A percentile compares a stretch with the other conserved stretches of the same genome.
phyloP scores from a whole-genome alignment of 139 green algal genomes.

The Desmodesmus armatus region DNA sequence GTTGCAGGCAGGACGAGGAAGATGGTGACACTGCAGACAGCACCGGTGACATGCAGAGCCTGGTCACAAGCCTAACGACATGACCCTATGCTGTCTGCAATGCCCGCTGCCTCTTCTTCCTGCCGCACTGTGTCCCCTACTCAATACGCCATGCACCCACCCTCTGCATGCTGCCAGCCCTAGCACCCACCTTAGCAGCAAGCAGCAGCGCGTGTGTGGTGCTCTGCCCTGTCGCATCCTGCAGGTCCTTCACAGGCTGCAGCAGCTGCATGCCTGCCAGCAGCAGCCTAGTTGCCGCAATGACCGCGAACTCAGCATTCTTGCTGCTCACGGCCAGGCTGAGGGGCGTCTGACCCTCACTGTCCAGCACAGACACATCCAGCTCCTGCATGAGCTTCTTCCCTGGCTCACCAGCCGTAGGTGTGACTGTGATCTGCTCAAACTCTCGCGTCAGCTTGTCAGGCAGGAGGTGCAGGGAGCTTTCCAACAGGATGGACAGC shows the following conservation, averaged over 20 bases:
- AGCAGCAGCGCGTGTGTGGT: constrained; percentile 15
- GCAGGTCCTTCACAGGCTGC: constrained; percentile 4
- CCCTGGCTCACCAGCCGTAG: no score
- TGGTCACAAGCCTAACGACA: background rate
- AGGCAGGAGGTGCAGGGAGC: no score
- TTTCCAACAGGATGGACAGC: no score
- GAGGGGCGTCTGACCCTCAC: constrained; percentile 10
- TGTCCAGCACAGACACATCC: background rate
- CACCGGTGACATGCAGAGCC: background rate
- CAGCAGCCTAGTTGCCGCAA: background rate
- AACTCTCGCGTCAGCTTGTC: no score
- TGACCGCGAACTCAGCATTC: background rate
- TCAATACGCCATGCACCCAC: no score
- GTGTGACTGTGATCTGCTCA: no score
- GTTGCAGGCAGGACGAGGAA: background rate
- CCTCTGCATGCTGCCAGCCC: no score
- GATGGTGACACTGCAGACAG: background rate
- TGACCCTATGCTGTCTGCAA: background rate
- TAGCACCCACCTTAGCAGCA: constrained; percentile 1
- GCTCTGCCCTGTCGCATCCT: background rate
- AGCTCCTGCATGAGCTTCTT: background rate
- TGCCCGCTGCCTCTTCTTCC: background rate
- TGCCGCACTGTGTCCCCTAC: no score
- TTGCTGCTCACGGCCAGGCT: constrained; percentile 7
- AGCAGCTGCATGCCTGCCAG: background rate